Evolutionary conservation across 306 rosid genomes (phyloP), one percentile per base, ranked within the genome.

Genomic region (Begonia loranthoides): DNA sequence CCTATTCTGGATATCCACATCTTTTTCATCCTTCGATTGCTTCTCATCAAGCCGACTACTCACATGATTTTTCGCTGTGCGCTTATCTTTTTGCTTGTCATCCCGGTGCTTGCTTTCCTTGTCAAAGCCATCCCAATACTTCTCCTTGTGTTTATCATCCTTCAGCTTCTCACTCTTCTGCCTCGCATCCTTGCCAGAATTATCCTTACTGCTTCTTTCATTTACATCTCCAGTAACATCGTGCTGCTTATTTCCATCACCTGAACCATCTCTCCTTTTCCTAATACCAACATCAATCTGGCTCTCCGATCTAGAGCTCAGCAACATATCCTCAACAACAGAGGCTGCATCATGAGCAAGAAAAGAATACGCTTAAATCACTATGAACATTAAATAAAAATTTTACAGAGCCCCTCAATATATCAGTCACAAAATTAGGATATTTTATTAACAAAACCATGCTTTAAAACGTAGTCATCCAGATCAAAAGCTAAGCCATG

Each of bases 131-230:
- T 86, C 95, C 63, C 80, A 68, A 58, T 71, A 63, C 63, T 78
- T 92, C 72, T 83, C 96, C 65, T 65, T 75, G 51, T 75, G 68
- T 68, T 76, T 83, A 28, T 92, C 99, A 66, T 92, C 96, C 68
- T 69, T 92, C 58, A 76, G 88, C 65, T 76, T 92, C 67, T 92
- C 99, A 70, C 81, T 87, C 75, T 76, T 92, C 55, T 70, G 78
- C 61, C 72, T 79, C 51, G 67, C 88, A 60, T 86, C 96, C 73
- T 73, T 80, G 40, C 70, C 58, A 72, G 34, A 36, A 58, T 80
- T 94, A 73, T 83, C 87, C 73, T 70, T 78, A 50, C 83, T 73
- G 46, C 71, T 69, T 46, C 81, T 82, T 54, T 70, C 75, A 55
- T 55, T 77, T 46, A 74, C 60, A 62, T 86, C 95, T 14, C 79